These are phyloP conservation scores for Apophysomyces elegans DNA, from an alignment of 371 early-diverging fungal species.

Conservation along the genomic window DNA sequence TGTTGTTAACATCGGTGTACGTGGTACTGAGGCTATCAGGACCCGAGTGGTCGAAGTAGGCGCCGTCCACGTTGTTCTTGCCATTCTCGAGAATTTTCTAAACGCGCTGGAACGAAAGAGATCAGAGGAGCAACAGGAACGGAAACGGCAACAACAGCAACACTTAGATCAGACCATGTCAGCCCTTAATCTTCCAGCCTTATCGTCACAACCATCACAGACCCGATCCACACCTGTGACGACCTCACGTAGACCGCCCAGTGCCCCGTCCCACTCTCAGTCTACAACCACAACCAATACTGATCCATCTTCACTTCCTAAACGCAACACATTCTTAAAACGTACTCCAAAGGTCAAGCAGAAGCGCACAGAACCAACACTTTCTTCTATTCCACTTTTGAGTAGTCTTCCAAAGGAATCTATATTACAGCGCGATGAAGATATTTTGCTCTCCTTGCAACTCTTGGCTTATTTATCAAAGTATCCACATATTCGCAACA, in stretches of 20 bases:
- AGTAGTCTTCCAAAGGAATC: conserved; percentile 43
- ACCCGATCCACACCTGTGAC: conserved; percentile 34
- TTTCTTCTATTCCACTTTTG: conserved; percentile 28
- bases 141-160: conserved; percentile 20
- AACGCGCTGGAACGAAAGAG: conserved; percentile 60
- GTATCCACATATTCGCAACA: conserved; percentile 70
- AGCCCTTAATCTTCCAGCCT: conserved; percentile 21
- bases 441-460: conserved; percentile 81
- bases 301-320: conserved; percentile 17
- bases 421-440: conserved; percentile 75
- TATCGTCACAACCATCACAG: conserved; percentile 28
- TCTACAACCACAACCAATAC: conserved; percentile 10
- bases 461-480: conserved; percentile 85
- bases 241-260: conserved; percentile 26
- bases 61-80: conserved; percentile 75
- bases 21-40: conserved; percentile 79
- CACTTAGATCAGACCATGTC: conserved; percentile 14
- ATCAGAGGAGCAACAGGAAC: conserved; percentile 59
- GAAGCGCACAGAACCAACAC: conserved; percentile 17
- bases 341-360: conserved; percentile 23
- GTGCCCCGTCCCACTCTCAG: background rate
- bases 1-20: conserved; percentile 81
- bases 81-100: conserved; percentile 74
- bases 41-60: conserved; percentile 85
- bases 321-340: conserved; percentile 29